These are phyloP conservation scores for Globisporangium apiculatum DNA, from an alignment of 352 stramenopile species.

Conservation along the genomic window DNA sequence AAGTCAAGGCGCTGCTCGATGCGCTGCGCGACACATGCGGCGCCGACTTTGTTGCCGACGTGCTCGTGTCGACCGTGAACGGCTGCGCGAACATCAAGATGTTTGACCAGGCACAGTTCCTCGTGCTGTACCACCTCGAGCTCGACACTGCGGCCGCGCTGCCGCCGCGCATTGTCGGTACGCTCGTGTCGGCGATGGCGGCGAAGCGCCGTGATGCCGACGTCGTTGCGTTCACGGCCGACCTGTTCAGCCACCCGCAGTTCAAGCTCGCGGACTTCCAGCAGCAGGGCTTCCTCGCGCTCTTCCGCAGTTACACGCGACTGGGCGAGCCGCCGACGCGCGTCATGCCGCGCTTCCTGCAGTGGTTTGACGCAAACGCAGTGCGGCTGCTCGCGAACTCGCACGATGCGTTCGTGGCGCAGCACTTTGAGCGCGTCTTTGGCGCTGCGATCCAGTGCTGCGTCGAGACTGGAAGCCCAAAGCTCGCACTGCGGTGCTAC, in stretches of 20 bases:
- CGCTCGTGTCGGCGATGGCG: conserved; percentile 44
- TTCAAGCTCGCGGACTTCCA: conserved; percentile 38
- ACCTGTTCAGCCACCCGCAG: conserved; percentile 26
- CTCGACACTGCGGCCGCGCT: conserved; percentile 16
- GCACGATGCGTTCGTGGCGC: conserved; percentile 3
- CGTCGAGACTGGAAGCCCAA: conserved; percentile 27
- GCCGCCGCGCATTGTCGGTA: conserved; percentile 37
- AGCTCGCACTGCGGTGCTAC: conserved; percentile 48
- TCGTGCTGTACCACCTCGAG: conserved; percentile 43
- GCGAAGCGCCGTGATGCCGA: conserved; percentile 19
- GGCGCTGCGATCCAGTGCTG: conserved; percentile 66
- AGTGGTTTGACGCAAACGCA: conserved; percentile 22
- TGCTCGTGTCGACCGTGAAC: conserved; percentile 49
- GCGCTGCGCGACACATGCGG: conserved; percentile 28
- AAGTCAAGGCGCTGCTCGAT: conserved; percentile 26
- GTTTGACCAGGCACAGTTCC: conserved; percentile 32
- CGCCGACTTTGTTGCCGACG: conserved; percentile 30
- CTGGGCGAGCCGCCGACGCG: conserved; percentile 4
- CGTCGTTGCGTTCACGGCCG: conserved; percentile 24
- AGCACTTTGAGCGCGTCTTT: conserved; percentile 48
- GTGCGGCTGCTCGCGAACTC: background rate
- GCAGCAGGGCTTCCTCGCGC: conserved; percentile 53
- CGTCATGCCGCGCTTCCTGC: conserved; percentile 23
- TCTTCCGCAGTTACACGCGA: conserved; percentile 34
- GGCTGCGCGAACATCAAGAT: conserved; percentile 64